phyloP scores from a whole-genome alignment of 129 eudicot species.

The Silybum marianum region DNA sequence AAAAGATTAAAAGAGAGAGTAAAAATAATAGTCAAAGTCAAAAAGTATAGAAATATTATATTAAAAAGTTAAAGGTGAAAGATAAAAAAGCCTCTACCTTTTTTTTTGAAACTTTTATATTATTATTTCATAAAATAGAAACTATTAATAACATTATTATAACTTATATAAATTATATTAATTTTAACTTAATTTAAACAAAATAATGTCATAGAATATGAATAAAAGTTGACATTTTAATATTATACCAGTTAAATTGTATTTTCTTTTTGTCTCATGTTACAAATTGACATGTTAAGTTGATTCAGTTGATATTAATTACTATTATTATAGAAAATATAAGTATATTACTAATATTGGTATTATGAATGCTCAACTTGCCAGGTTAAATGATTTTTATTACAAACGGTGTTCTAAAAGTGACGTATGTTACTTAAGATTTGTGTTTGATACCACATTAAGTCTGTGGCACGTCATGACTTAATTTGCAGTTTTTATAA shows the following conservation, averaged over 20 bases:
- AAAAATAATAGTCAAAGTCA: neutral
- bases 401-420: too few species aligned
- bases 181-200: neutral
- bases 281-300: neutral
- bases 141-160: neutral
- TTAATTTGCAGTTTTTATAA: too few species aligned
- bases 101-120: too few species aligned
- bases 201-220: neutral
- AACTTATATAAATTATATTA: neutral
- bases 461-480: too few species aligned
- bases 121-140: neutral
- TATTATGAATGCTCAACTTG: too few species aligned
- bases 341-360: neutral
- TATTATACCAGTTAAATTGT: neutral
- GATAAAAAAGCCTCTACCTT: too few species aligned
- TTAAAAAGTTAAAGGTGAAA: slow-evolving; percentile 1
- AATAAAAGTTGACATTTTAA: neutral
- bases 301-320: neutral
- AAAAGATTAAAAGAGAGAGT: neutral
- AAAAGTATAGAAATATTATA: neutral
- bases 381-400: too few species aligned
- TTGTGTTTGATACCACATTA: too few species aligned
- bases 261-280: neutral
- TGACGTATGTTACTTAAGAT: too few species aligned
- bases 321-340: neutral